Percentiles rank a stretch among this genome's conserved stretches.
phyloP scores from a whole-genome alignment of 768 basidiomycete genomes.

The Roridomyces roridus region DNA sequence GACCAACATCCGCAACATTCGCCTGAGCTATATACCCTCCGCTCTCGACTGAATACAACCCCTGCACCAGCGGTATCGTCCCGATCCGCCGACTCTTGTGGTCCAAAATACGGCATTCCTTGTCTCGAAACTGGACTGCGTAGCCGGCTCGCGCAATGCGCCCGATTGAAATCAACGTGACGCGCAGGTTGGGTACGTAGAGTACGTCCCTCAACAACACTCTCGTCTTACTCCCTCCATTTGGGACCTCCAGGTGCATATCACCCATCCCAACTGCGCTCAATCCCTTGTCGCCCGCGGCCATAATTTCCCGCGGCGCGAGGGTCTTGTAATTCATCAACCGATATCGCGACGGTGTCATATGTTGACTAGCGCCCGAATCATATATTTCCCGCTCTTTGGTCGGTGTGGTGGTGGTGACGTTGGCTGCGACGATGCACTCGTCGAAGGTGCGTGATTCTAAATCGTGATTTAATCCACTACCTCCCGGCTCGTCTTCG shows the following conservation, averaged over 20 bases:
- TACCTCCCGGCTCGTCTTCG: too few relatives aligned
- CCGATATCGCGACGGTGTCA: conserved; percentile 36
- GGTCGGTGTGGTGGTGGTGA: neutral
- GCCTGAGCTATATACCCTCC: neutral
- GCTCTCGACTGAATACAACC: conserved; percentile 12
- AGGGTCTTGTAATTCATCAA: conserved; percentile 37
- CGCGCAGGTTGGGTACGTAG: conserved; percentile 34
- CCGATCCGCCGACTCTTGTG: neutral
- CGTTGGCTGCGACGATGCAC: neutral
- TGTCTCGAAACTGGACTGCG: conserved; percentile 28
- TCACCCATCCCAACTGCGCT: conserved; percentile 38
- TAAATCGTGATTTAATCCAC: neutral
- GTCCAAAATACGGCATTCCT: conserved; percentile 30
- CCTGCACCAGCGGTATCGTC: neutral
- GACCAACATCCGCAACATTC: neutral
- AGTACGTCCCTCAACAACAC: conserved; percentile 36
- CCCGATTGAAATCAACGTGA: conserved; percentile 39
- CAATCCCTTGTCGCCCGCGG: conserved; percentile 34
- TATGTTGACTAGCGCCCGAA: conserved; percentile 40
- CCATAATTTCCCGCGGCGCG: conserved; percentile 31
- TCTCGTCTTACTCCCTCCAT: conserved; percentile 21
- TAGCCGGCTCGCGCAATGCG: conserved; percentile 33
- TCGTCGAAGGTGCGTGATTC: neutral
- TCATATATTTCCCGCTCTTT: conserved; percentile 37
- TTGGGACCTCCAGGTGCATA: conserved; percentile 32